Conservation (phyloP, 306 rosid genomes). For the Lagenaria siceraria region DNA sequence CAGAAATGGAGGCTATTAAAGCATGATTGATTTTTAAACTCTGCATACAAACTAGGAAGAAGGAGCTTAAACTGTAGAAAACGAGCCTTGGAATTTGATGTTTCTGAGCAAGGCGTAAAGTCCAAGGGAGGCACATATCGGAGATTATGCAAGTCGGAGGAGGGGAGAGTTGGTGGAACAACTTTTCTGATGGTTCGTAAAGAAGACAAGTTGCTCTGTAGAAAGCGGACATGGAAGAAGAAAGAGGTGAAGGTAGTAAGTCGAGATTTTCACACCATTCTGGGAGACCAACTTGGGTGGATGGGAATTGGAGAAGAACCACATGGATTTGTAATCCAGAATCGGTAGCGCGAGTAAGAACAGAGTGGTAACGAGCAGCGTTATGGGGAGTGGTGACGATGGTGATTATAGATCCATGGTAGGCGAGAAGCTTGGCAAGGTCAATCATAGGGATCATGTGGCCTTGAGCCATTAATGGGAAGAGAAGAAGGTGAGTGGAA, state of each 20-base stretch:
- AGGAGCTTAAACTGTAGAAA: background rate
- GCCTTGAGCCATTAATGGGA: conserved; percentile 30
- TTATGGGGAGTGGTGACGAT: conserved; percentile 20
- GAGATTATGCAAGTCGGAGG: conserved; percentile 51
- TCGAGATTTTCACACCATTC: background rate
- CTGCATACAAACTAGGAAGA: background rate
- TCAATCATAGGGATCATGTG: conserved; percentile 36
- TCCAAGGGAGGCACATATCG: conserved; percentile 1
- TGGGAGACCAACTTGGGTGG: background rate
- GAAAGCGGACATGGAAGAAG: background rate
- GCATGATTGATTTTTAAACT: background rate
- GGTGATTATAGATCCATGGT: conserved; percentile 14
- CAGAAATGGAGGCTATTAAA: background rate
- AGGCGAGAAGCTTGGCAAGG: conserved; percentile 17
- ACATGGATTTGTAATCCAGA: background rate
- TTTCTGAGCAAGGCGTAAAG: background rate
- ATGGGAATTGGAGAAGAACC: background rate
- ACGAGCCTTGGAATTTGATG: conserved; percentile 11
- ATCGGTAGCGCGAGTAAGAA: background rate
- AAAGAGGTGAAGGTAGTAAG: background rate
- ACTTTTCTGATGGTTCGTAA: conserved; percentile 19
- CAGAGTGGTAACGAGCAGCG: conserved; percentile 12
- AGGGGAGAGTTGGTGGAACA: conserved; percentile 21
- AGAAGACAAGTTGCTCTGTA: conserved; percentile 1
- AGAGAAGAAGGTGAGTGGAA: conserved; percentile 13